Percentiles rank a stretch among this genome's conserved stretches.
Evolutionary conservation across 495 filamentous ascomycete species (phyloP).

Genomic region (Beverwykella pulmonaria): DNA sequence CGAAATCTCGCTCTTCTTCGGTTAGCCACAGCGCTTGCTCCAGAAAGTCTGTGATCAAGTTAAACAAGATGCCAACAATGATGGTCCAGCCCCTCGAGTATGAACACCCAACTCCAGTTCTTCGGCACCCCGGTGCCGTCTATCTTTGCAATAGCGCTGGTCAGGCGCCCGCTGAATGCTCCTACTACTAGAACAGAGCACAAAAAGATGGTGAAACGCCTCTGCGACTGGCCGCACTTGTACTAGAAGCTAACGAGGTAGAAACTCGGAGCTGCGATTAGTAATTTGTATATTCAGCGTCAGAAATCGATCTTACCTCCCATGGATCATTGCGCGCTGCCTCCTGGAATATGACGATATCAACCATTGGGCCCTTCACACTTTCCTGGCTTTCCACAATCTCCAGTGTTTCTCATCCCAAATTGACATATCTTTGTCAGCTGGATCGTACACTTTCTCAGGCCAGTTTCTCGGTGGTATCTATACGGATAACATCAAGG

Average conservation of each 20-base stretch:
- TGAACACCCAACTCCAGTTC: conserved; percentile 37
- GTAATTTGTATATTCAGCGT: background rate
- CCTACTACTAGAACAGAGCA: conserved; percentile 36
- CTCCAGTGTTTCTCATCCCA: too few species aligned
- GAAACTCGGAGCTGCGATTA: conserved; percentile 24
- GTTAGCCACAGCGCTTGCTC: conserved; percentile 30
- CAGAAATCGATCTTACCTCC: conserved; percentile 19
- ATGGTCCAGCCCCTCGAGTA: conserved; percentile 31
- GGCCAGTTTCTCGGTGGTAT: too few species aligned
- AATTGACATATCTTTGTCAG: too few species aligned
- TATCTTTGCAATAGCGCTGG: conserved; percentile 40
- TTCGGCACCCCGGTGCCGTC: conserved; percentile 21
- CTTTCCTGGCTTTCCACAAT: too few species aligned
- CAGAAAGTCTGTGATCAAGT: conserved; percentile 46
- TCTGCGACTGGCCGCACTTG: conserved; percentile 40
- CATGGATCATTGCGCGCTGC: too few species aligned
- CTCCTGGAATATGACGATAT: too few species aligned
- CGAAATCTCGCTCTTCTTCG: conserved; percentile 19
- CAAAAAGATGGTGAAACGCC: conserved; percentile 43
- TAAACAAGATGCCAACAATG: conserved; percentile 39
- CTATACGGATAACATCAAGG: too few species aligned
- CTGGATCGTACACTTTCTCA: too few species aligned
- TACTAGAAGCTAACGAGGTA: conserved; percentile 44
- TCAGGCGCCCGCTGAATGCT: conserved; percentile 45
- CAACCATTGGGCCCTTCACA: too few species aligned